A percentile compares a stretch with the other conserved stretches of the same genome.
phyloP scores from a whole-genome alignment of 1,284 basidiomycete genomes.

The Malassezia psittaci region DNA sequence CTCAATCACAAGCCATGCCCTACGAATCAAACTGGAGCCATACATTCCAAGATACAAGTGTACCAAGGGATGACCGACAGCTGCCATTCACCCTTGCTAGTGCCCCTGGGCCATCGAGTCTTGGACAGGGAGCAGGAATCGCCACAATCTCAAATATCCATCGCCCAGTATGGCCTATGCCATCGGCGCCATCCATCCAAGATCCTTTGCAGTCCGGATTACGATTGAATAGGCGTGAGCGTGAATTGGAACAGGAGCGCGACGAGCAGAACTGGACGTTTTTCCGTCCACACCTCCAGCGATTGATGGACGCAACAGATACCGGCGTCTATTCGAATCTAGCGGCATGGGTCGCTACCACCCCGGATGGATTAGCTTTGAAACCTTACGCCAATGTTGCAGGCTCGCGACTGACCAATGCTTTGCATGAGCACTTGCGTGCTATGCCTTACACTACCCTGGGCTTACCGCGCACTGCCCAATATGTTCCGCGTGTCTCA shows the following conservation, averaged over 20 bases:
- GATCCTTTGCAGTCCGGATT: constrained; percentile 28
- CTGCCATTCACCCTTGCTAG: constrained; percentile 8
- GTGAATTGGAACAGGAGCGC: constrained; percentile 32
- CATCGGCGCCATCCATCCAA: constrained; percentile 20
- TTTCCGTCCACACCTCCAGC: constrained; percentile 26
- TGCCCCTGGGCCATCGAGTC: neutral
- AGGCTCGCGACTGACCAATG: constrained; percentile 5
- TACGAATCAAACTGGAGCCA: constrained; percentile 16
- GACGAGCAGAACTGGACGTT: constrained; percentile 34
- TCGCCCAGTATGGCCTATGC: constrained; percentile 13
- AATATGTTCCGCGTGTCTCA: constrained; percentile 19
- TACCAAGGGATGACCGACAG: neutral
- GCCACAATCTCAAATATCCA: neutral
- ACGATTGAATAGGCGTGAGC: constrained; percentile 28
- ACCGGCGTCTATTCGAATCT: constrained; percentile 17
- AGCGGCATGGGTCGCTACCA: constrained; percentile 12
- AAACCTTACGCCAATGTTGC: constrained; percentile 10
- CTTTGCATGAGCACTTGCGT: constrained; percentile 9
- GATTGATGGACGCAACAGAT: constrained; percentile 26
- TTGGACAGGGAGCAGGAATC: neutral
- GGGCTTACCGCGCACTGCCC: constrained; percentile 11
- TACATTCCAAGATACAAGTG: constrained; percentile 1
- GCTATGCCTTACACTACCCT: constrained; percentile 9
- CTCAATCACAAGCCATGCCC: neutral
- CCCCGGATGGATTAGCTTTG: constrained; percentile 5